Percentiles rank a stretch among this genome's conserved stretches.
Conservation (phyloP, 495 filamentous ascomycete genomes). For the Podospora australis region DNA sequence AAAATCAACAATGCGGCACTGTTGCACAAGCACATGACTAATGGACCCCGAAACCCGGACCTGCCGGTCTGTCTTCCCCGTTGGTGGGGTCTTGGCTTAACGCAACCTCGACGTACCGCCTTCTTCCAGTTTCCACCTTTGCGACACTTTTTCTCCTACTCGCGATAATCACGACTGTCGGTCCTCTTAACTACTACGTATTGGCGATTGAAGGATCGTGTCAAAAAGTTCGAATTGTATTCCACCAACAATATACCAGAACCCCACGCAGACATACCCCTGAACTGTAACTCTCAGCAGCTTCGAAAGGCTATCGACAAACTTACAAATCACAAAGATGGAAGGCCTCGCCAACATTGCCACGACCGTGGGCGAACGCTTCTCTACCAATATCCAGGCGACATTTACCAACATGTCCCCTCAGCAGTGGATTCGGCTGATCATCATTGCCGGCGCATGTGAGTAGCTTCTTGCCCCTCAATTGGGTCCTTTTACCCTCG, state of each 20-base stretch:
- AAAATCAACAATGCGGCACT: neutral
- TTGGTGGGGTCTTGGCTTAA: slow-evolving; percentile 12
- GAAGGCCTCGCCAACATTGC: slow-evolving; percentile 30
- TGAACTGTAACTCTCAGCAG: neutral
- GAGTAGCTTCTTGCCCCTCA: neutral
- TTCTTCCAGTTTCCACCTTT: neutral
- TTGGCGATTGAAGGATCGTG: too few species aligned
- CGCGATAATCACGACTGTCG: neutral
- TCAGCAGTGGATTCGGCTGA: slow-evolving; percentile 54
- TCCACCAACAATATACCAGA: too few species aligned
- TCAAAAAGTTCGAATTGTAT: neutral
- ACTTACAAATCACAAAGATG: slow-evolving; percentile 16
- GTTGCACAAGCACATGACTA: neutral
- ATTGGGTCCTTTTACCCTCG: neutral
- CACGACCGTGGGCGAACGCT: slow-evolving; percentile 30
- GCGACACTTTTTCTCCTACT: neutral
- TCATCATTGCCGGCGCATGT: slow-evolving; percentile 48
- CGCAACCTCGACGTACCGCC: neutral
- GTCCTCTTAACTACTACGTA: neutral
- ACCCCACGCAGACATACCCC: too few species aligned
- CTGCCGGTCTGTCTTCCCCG: slow-evolving; percentile 2
- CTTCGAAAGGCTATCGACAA: neutral
- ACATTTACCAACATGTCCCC: slow-evolving; percentile 50
- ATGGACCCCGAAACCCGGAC: neutral
- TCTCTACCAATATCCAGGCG: slow-evolving; percentile 48